phyloP scores from a whole-genome alignment of 1,284 basidiomycete genomes.

The Naganishia cerealis region DNA sequence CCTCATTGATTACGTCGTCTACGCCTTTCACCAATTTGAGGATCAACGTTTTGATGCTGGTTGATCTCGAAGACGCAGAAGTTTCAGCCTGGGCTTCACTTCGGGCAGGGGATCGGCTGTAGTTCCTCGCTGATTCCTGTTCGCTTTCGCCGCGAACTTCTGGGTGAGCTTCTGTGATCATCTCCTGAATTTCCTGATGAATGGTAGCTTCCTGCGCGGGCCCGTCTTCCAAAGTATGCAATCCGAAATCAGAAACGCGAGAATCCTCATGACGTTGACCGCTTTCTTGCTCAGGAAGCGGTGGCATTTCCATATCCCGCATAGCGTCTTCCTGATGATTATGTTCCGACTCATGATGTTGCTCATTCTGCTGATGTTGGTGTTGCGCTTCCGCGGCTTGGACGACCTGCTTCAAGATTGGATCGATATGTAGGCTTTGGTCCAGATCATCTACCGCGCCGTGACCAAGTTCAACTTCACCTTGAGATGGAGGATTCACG shows the following conservation, averaged over 20 bases:
- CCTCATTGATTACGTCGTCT: constrained; percentile 13
- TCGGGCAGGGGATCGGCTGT: constrained; percentile 8
- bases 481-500: neutral
- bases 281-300: constrained; percentile 13
- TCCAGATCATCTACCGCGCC: constrained; percentile 10
- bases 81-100: neutral
- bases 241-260: constrained; percentile 3
- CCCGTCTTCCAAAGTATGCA: neutral
- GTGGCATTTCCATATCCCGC: constrained; percentile 22
- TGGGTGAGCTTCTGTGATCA: neutral
- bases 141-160: neutral
- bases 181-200: neutral
- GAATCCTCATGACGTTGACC: neutral
- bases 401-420: constrained; percentile 29
- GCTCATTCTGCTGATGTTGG: constrained; percentile 1
- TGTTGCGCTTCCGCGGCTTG: constrained; percentile 25
- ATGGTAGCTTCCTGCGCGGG: neutral
- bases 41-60: constrained; percentile 15
- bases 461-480: constrained; percentile 38
- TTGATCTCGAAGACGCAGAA: constrained; percentile 1
- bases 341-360: constrained; percentile 1
- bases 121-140: constrained; percentile 1
- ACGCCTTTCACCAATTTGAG: constrained; percentile 20
- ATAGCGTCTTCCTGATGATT: constrained; percentile 10
- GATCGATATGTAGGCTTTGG: constrained; percentile 28